phyloP scores from a whole-genome alignment of 1,284 basidiomycete genomes.

The Irpex lacteus region DNA sequence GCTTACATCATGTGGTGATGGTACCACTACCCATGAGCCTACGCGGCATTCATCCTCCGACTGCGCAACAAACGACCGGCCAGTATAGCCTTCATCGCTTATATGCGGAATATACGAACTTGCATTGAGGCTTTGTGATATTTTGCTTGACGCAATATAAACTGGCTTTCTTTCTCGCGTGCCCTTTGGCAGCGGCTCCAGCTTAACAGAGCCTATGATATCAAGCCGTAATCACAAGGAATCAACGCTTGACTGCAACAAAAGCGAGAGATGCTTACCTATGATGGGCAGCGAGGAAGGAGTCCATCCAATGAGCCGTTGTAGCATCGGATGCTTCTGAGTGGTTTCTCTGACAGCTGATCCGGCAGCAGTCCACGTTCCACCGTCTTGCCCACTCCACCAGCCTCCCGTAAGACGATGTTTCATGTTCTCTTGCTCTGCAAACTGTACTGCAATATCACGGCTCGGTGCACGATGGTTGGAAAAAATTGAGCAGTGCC shows the following conservation, averaged over 20 bases:
- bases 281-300: background rate
- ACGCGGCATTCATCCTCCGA: slow-evolving; percentile 16
- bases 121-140: background rate
- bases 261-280: background rate
- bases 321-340: slow-evolving; percentile 12
- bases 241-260: background rate
- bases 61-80: slow-evolving; percentile 11
- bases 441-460: slow-evolving; percentile 38
- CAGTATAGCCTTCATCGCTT: slow-evolving; percentile 4
- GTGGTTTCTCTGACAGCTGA: slow-evolving; percentile 11
- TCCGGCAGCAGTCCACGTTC: slow-evolving; percentile 12
- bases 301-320: slow-evolving; percentile 20
- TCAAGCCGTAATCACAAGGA: background rate
- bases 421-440: slow-evolving; percentile 30
- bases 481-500: slow-evolving; percentile 36
- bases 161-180: background rate
- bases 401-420: slow-evolving; percentile 19
- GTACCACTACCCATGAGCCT: slow-evolving; percentile 19
- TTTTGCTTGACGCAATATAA: background rate
- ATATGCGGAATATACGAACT: background rate
- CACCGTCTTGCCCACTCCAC: slow-evolving; percentile 13
- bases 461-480: slow-evolving; percentile 42
- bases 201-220: background rate
- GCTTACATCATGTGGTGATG: background rate
- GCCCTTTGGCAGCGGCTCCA: background rate